Evolutionary conservation across 352 stramenopile genomes (phyloP), one percentile per base, ranked within the genome.

Genomic region (Pythium dissotocum): DNA sequence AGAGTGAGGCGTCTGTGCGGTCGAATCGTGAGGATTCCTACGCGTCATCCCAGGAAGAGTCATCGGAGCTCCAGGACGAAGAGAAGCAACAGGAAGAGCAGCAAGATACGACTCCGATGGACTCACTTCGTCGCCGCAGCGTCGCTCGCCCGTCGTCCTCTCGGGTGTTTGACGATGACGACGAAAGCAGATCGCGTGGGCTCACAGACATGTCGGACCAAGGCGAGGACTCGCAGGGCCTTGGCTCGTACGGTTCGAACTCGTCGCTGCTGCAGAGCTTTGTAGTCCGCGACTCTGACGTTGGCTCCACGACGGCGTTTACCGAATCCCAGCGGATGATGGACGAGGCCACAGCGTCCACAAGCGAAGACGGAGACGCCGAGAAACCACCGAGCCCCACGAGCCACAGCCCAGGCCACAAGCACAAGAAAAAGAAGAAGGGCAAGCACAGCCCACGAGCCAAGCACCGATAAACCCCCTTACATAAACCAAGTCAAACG

Each of bases 141-240:
- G 14, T 61, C 21, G 21, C 44, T n/a, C 63, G 49, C 10, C 48
- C 51, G 2, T 56, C 63, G 18, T 70, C 63, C 16, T 65, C 63
- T 32, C 61, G 59, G 21, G 61, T 74, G 32, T 77, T 77, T 71
- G 71, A 71, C n/a, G 66, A 77, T 5, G 71, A 77, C 18, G 7
- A 38, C 8, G 55, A 71, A 24, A 38, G 9, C 5, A 33, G 10
- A 4, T 49, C 44, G 8, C 42, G 36, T 9, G 33, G 44, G 8
- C 55, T 69, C 9, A 56, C 64, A 12, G 61, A 58, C 28, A 58
- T 63, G 32, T 61, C 42, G 26, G 57, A 58, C 6, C 63, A 57
- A 24, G 62, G 56, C 52, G n/a, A 61, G 4, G 62, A 65, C 1
- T 59, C 56, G 26, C 63, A 71, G 24, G 58, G 55, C 9, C 48